Conservation (phyloP, 495 filamentous ascomycete species). For the Aspergillus bertholletiae region DNA sequence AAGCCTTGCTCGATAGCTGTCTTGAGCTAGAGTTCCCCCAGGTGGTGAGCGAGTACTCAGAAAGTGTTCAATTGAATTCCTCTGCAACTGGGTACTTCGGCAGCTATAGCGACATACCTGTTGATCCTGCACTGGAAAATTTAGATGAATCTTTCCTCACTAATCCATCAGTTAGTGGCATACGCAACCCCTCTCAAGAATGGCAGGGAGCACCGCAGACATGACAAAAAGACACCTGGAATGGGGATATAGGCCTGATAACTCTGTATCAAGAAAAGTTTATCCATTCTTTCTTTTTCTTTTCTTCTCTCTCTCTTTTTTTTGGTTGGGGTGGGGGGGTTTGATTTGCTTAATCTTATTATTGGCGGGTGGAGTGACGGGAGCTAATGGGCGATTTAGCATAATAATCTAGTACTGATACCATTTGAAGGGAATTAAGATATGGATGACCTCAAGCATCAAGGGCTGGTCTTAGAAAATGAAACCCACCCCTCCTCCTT, state of each 20-base stretch:
- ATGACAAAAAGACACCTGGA: background rate
- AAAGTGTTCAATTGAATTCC: constrained; percentile 28
- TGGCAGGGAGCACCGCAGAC: background rate
- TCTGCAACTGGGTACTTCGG: constrained; percentile 18
- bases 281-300: background rate
- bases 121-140: constrained; percentile 47
- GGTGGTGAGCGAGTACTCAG: constrained; percentile 17
- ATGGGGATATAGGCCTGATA: background rate
- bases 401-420: background rate
- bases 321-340: no score
- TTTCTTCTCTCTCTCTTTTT: background rate
- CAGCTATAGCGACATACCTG: constrained; percentile 36
- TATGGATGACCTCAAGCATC: background rate
- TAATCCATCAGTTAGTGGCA: background rate
- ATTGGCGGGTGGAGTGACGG: background rate
- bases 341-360: background rate
- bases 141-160: constrained; percentile 12
- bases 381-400: background rate
- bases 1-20: constrained; percentile 36
- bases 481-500: no score
- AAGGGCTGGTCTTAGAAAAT: background rate
- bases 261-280: background rate
- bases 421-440: background rate
- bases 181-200: no score
- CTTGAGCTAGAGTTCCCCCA: constrained; percentile 26